Evolutionary conservation across 345 rosid genomes (phyloP).

Genomic region (Combretum micranthum): DNA sequence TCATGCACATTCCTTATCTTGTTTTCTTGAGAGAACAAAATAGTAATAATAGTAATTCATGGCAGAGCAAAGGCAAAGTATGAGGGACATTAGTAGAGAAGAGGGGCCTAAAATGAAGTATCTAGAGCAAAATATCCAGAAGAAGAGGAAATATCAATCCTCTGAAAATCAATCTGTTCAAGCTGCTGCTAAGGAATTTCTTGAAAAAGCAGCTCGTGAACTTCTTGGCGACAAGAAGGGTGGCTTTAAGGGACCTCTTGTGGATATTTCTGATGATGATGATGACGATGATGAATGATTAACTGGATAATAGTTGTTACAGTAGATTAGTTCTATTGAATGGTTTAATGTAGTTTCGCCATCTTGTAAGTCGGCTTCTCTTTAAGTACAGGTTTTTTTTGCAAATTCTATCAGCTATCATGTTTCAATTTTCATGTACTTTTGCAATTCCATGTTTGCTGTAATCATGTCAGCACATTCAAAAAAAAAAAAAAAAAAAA

Average conservation of each 20-base stretch:
- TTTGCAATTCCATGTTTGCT: too few species aligned
- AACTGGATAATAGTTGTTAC: neutral
- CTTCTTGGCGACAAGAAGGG: slow-evolving; percentile 49
- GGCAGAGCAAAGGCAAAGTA: slow-evolving; percentile 65
- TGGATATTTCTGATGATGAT: slow-evolving; percentile 39
- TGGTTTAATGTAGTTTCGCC: too few species aligned
- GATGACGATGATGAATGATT: slow-evolving; percentile 7
- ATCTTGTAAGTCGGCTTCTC: too few species aligned
- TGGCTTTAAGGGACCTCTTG: slow-evolving; percentile 69
- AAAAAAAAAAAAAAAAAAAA: too few species aligned
- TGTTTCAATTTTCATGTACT: too few species aligned
- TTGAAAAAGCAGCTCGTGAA: slow-evolving; percentile 85
- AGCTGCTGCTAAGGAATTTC: slow-evolving; percentile 77
- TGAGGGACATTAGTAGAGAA: slow-evolving; percentile 65
- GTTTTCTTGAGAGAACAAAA: slow-evolving; percentile 8
- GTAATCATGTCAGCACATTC: too few species aligned
- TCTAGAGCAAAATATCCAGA: slow-evolving; percentile 29
- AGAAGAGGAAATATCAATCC: slow-evolving; percentile 75
- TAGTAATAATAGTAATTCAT: too few species aligned
- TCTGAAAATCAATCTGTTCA: slow-evolving; percentile 52
- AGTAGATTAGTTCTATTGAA: too few species aligned
- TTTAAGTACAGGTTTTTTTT: too few species aligned
- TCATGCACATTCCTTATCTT: neutral
- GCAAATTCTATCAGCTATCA: too few species aligned
- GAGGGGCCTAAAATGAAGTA: slow-evolving; percentile 45